phyloP scores from a whole-genome alignment of 2,329 filamentous ascomycete genomes.

The Colletotrichum liriopes region DNA sequence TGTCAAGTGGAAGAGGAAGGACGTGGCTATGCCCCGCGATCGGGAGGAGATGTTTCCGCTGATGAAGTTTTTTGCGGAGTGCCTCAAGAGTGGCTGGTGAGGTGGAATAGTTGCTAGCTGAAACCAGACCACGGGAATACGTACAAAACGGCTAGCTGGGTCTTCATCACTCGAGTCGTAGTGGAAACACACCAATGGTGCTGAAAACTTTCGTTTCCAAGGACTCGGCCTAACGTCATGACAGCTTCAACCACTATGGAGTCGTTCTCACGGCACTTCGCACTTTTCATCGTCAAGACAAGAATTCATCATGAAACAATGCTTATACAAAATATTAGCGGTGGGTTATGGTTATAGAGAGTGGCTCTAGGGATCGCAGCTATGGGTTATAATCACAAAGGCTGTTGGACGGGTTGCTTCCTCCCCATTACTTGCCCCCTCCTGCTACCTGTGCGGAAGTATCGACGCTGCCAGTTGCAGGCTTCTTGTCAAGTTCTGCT shows the following conservation, averaged over 20 bases:
- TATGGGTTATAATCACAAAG: conserved; percentile 24
- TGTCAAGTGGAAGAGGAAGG: conserved; percentile 78
- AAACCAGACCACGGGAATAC: background rate
- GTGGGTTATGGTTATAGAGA: background rate
- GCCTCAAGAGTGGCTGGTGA: conserved; percentile 61
- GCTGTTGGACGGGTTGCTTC: background rate
- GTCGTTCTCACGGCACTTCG: background rate
- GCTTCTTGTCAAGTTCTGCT: background rate
- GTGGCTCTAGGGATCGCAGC: conserved; percentile 8
- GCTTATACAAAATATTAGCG: conserved; percentile 14
- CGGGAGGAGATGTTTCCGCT: conserved; percentile 91
- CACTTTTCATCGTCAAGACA: background rate
- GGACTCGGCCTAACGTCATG: background rate
- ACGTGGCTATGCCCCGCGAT: conserved; percentile 86
- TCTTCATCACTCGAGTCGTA: background rate
- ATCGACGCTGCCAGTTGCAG: background rate
- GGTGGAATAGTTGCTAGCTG: background rate
- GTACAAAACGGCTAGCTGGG: background rate
- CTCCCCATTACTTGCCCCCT: background rate
- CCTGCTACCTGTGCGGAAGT: background rate
- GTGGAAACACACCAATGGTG: background rate
- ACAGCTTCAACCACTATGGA: background rate
- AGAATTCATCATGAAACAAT: background rate
- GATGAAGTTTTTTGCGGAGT: conserved; percentile 85
- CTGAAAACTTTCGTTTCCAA: background rate